phyloP scores from a whole-genome alignment of 2,329 filamentous ascomycete species.

The Elsinoe arachidis region DNA sequence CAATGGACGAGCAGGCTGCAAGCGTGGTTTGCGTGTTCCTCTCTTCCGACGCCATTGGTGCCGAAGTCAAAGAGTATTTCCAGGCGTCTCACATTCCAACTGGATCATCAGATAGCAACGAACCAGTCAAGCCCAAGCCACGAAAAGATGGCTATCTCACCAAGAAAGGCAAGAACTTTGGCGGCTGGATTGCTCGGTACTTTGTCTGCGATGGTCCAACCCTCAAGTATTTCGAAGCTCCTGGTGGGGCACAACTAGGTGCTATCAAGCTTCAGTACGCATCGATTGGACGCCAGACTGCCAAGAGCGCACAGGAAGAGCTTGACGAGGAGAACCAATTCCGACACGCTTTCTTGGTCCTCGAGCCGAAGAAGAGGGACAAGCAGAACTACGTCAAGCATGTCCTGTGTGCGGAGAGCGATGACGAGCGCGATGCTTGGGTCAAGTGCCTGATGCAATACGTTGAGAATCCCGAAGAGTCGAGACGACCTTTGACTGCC shows the following conservation, averaged over 20 bases:
- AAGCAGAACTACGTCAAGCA: constrained; percentile 80
- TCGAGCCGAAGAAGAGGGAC: constrained; percentile 96
- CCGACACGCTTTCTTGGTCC: constrained; percentile 85
- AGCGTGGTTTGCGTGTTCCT: constrained; percentile 80
- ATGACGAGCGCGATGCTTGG: constrained; percentile 86
- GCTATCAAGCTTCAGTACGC: constrained; percentile 87
- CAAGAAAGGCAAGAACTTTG: constrained; percentile 96
- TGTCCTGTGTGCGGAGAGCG: constrained; percentile 90
- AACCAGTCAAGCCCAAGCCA: constrained; percentile 26
- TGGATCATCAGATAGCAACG: neutral
- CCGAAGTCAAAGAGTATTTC: constrained; percentile 44
- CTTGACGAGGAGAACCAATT: constrained; percentile 90
- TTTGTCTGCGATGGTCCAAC: constrained; percentile 61
- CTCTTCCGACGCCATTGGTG: constrained; percentile 55
- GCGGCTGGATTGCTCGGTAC: constrained; percentile 87
- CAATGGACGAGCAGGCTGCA: constrained; percentile 67
- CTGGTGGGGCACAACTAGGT: constrained; percentile 80
- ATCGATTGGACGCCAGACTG: constrained; percentile 88
- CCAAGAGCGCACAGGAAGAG: constrained; percentile 48
- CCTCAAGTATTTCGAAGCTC: constrained; percentile 84
- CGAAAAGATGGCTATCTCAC: constrained; percentile 85
- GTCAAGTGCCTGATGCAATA: constrained; percentile 83
- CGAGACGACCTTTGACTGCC: constrained; percentile 33
- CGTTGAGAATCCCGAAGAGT: constrained; percentile 64
- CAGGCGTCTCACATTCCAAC: constrained; percentile 1